Conservation (phyloP, 2,329 filamentous ascomycete genomes). For the Ophiostoma quercus region DNA sequence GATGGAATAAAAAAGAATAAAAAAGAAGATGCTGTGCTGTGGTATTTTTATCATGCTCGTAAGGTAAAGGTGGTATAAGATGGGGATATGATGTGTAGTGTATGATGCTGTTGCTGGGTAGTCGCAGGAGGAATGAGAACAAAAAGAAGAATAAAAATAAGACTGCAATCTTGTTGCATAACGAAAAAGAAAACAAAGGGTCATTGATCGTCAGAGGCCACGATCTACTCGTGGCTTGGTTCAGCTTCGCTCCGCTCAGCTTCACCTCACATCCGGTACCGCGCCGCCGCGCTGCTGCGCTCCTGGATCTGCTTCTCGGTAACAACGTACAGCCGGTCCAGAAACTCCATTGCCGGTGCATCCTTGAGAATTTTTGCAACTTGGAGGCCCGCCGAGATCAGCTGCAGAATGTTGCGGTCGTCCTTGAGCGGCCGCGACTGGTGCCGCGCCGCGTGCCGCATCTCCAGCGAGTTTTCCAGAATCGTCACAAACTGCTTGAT, state of each 20-base stretch:
- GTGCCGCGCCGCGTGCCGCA: slow-evolving; percentile 79
- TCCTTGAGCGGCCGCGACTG: slow-evolving; percentile 79
- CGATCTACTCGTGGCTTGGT: too few species aligned
- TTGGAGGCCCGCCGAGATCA: slow-evolving; percentile 81
- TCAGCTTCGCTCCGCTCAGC: neutral
- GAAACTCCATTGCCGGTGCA: slow-evolving; percentile 73
- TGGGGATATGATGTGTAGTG: slow-evolving; percentile 2
- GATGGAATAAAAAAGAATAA: neutral
- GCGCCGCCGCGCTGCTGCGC: slow-evolving; percentile 43
- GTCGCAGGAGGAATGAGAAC: slow-evolving; percentile 1
- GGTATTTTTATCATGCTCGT: slow-evolving; percentile 4
- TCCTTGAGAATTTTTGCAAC: slow-evolving; percentile 85
- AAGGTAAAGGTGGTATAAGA: slow-evolving; percentile 1
- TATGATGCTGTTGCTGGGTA: slow-evolving; percentile 10
- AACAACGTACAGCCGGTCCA: slow-evolving; percentile 74
- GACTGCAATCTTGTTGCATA: neutral
- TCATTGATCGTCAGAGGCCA: neutral
- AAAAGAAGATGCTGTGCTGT: neutral
- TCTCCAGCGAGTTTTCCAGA: slow-evolving; percentile 80
- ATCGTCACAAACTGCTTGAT: slow-evolving; percentile 89
- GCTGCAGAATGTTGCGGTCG: slow-evolving; percentile 80
- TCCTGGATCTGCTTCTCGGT: slow-evolving; percentile 76
- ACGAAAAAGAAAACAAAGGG: neutral
- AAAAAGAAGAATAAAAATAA: slow-evolving; percentile 26
- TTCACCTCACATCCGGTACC: slow-evolving; percentile 34